Percentiles rank a stretch among this genome's conserved stretches.
Evolutionary conservation across 1,284 basidiomycete genomes (phyloP).

Genomic region (Cystobasidium pallidum): DNA sequence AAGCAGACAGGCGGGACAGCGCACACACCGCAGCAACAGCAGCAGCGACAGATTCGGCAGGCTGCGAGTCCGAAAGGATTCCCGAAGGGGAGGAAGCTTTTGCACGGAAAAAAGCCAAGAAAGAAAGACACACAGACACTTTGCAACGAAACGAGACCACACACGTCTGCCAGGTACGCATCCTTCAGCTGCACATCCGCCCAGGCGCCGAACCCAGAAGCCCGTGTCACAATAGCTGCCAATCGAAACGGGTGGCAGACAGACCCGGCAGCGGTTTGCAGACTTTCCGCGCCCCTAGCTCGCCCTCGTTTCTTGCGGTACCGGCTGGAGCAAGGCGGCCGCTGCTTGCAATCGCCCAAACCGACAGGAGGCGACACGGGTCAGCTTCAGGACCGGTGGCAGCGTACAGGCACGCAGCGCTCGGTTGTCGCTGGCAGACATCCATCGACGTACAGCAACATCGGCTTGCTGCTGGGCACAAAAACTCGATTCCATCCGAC

Average conservation of each 20-base stretch:
- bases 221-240: neutral
- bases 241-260: neutral
- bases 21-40: neutral
- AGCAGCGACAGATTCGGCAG: neutral
- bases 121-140: no score
- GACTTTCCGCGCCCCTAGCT: neutral
- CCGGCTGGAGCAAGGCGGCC: neutral
- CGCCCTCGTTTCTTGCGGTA: neutral
- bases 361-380: neutral
- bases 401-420: neutral
- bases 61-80: neutral
- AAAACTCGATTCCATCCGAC: neutral
- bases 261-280: no score
- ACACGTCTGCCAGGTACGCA: neutral
- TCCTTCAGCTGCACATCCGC: neutral
- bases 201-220: neutral
- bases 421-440: slow-evolving; percentile 1
- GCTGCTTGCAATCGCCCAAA: neutral
- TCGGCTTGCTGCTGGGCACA: no score
- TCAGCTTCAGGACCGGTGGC: neutral
- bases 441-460: neutral
- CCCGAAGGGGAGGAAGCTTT: neutral
- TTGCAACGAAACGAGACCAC: neutral
- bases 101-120: neutral
- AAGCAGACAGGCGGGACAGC: neutral